These are phyloP conservation scores for Cladophialophora psammophila DNA, from an alignment of 2,329 filamentous ascomycete genomes.

Conservation along the genomic window DNA sequence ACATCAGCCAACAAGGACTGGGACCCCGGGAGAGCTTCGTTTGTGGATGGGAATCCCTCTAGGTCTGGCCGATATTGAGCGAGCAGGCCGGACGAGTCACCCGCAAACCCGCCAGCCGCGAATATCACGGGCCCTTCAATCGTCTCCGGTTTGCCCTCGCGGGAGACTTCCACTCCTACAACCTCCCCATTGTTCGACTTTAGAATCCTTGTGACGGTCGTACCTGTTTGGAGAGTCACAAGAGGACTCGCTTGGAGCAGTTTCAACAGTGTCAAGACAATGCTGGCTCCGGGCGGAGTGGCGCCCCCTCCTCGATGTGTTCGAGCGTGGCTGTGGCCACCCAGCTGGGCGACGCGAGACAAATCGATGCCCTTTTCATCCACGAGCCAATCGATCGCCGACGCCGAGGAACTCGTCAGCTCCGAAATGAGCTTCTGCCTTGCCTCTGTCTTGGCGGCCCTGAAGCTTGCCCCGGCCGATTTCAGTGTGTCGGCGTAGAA, in stretches of 20 bases:
- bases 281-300: constrained; percentile 65
- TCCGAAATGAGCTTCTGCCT: constrained; percentile 46
- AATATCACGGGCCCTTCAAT: constrained; percentile 66
- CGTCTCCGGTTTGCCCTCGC: constrained; percentile 45
- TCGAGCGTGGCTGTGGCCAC: constrained; percentile 64
- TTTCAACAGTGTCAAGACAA: constrained; percentile 63
- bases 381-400: constrained; percentile 64
- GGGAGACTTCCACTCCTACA: constrained; percentile 61
- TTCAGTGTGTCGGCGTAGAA: constrained; percentile 65
- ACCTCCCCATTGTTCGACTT: constrained; percentile 48
- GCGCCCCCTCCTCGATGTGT: constrained; percentile 66
- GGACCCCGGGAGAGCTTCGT: constrained; percentile 64
- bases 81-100: constrained; percentile 65
- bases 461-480: constrained; percentile 58
- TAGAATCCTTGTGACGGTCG: constrained; percentile 62
- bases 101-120: constrained; percentile 68
- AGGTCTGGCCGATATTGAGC: constrained; percentile 66
- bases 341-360: constrained; percentile 64
- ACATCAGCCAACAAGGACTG: constrained; percentile 54
- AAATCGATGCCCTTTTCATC: constrained; percentile 66
- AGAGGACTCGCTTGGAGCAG: constrained; percentile 57
- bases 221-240: constrained; percentile 62
- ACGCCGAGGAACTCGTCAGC: constrained; percentile 58
- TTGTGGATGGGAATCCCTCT: constrained; percentile 67
- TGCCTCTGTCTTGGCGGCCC: constrained; percentile 37